Base-by-base conservation (phyloP, 768 basidiomycete genomes). In the Lactarius deliciosus region DNA sequence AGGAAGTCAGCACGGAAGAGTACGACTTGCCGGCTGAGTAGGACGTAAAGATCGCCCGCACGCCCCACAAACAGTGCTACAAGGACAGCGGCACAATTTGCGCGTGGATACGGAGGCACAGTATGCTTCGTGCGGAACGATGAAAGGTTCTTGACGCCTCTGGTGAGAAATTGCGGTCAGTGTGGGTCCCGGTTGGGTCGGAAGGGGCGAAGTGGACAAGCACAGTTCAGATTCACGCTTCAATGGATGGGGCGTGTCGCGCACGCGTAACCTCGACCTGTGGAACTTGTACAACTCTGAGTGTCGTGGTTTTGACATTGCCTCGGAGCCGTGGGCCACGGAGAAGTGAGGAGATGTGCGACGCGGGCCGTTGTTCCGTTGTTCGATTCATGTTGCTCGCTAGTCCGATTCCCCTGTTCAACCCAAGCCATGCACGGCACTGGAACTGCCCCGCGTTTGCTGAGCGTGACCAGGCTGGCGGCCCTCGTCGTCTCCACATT, bases 11-110 rank as follows among this genome's bases (percentile, higher is more conserved):
- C 34, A 36, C 28, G 22, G 25, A 20, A 61, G 36, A 66, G 38
- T 6, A 5, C 20, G 13, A 72, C 89, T 72, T 73, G 91, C 92
- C 88, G 81, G 72, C 85, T 92, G n/a, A 96, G 81, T 36, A 95
- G 74, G 4, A 96, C 94, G 71, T 94, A 91, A 30, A 96, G 72
- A 70, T 96, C 92, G 6, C 94, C 94, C 36, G 82, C 81, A 8
- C 94, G 80, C 0, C 94, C 94, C 2, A 94, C 86, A 67, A 96
- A 96, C 58, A 96, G 73, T 13, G 92, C 91, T 0, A 94, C 89
- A 11, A 94, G 82, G 0, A 94, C 92, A 0, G 91, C 91, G 0
- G 92, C 89, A 61, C 83, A 81, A 59, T 83, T 77, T 8, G 84
- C 81, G 15, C 85, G 80, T 0, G 91, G 91, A 60, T 84, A 78